Evolutionary conservation across 176 grass and related monocot genomes (phyloP).

Genomic region (Zea luxurians): DNA sequence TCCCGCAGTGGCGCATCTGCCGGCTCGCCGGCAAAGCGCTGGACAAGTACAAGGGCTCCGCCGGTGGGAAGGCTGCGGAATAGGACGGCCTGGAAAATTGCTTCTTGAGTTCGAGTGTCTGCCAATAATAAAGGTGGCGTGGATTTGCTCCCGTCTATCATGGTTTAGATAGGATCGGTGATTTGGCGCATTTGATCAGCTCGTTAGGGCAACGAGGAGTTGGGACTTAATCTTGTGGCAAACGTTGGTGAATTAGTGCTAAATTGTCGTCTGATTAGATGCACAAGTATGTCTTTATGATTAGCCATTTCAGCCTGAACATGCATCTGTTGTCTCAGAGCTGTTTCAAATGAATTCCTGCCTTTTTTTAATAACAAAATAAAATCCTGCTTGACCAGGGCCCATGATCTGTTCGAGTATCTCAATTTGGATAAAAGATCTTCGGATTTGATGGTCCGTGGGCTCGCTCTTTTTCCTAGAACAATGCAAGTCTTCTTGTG

Average conservation of each 20-base stretch:
- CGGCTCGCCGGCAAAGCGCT: constrained; percentile 56
- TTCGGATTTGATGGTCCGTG: no score
- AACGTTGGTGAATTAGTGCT: background rate
- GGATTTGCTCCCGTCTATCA: constrained; percentile 6
- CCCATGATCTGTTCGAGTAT: no score
- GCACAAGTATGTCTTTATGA: background rate
- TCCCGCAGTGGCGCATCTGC: constrained; percentile 92
- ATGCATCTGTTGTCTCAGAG: background rate
- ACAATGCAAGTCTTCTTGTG: no score
- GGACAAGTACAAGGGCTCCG: constrained; percentile 48
- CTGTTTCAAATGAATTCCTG: no score
- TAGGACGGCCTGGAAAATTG: background rate
- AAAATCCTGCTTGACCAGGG: no score
- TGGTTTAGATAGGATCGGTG: background rate
- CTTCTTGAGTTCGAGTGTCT: background rate
- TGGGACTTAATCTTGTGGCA: background rate
- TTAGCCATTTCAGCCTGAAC: background rate
- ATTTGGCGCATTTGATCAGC: constrained; percentile 16
- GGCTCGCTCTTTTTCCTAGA: no score
- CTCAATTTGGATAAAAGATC: no score
- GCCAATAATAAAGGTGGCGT: constrained; percentile 34
- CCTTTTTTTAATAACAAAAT: no score
- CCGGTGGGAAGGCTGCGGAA: constrained; percentile 7
- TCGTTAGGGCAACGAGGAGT: background rate
- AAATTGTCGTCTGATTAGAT: background rate